These are phyloP conservation scores for Podospora sp. DNA, from an alignment of 495 filamentous ascomycete species.

Conservation along the genomic window DNA sequence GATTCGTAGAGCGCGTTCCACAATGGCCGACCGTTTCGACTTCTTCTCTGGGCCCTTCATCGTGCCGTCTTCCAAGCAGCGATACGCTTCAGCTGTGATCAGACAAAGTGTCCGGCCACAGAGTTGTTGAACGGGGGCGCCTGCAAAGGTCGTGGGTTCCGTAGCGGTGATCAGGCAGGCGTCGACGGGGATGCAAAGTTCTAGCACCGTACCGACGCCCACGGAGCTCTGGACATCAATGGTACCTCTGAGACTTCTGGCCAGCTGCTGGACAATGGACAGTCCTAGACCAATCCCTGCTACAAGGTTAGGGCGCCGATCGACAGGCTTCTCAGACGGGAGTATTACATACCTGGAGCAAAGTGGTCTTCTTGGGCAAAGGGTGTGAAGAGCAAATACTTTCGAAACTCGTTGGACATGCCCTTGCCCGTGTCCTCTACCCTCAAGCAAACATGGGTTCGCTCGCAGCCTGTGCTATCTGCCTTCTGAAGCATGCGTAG, in stretches of 20 bases:
- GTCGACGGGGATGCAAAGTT: slow-evolving; percentile 50
- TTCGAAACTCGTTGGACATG: slow-evolving; percentile 70
- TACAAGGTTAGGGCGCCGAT: not conserved
- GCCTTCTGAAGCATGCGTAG: slow-evolving; percentile 41
- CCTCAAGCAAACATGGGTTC: slow-evolving; percentile 28
- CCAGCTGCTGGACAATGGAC: slow-evolving; percentile 67
- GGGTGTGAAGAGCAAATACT: slow-evolving; percentile 65
- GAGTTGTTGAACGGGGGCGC: slow-evolving; percentile 40
- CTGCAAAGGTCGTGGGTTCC: not conserved
- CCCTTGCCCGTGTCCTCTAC: slow-evolving; percentile 70
- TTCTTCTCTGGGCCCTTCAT: not conserved
- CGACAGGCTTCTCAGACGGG: not conserved
- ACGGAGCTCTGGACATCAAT: slow-evolving; percentile 53
- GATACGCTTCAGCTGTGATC: slow-evolving; percentile 32
- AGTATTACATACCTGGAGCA: slow-evolving; percentile 49
- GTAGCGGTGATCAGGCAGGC: not conserved
- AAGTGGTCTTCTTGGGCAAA: slow-evolving; percentile 73
- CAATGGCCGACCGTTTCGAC: slow-evolving; percentile 12
- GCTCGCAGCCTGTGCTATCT: slow-evolving; percentile 12
- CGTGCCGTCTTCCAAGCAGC: not conserved
- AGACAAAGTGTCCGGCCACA: slow-evolving; percentile 29
- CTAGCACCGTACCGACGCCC: slow-evolving; percentile 41
- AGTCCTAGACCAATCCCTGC: slow-evolving; percentile 64
- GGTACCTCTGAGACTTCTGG: slow-evolving; percentile 59
- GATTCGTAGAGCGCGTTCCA: slow-evolving; percentile 21